Evolutionary conservation across 1,284 basidiomycete species (phyloP), one percentile per base, ranked within the genome.

Genomic region (Somion occarium): DNA sequence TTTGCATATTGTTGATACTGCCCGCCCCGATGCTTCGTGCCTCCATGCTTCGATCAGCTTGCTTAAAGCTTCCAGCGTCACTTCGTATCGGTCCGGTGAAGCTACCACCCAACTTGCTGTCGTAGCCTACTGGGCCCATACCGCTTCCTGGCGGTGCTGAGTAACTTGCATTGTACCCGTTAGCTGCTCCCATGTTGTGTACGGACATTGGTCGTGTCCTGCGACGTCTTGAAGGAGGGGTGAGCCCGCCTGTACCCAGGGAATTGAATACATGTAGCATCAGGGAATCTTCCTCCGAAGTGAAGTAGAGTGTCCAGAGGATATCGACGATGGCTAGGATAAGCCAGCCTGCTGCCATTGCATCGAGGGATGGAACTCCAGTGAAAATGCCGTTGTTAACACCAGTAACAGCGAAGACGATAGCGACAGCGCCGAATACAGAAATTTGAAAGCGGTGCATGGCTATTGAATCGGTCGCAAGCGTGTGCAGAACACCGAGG

Each of bases 261-360:
- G 83, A 80, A 69, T 93, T 93, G 79, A 98, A 89, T 53, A 96
- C 61, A 66, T 91, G 78, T 50, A 92, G 80, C 46, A 83, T 70
- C 58, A 91, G 82, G 1, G 93, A 91, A 64, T 94, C 93, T 61
- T 98, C 94, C 65, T 98, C 95, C 1, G 93, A 89, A 3, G 95
- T 96, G 67, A 99, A 93, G 76, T 92, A 98, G 56, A 98, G 80
- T 19, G 97, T 81, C 95, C 95, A 98, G 55, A 98, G 70, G 64
- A 98, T 89, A 76, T 97, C 72, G 55, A 94, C 90, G 55, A 98
- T 82, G 27, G 93, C 78, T 50, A 96, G 81, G 56, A 99, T 82
- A 62, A 99, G 82, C 91, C 92, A 98, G 56, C 96, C 96, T 3
- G 91, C 93, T 24, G 88, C 90, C 73, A 93, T 85, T 3, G 94